Percentiles rank a stretch among this genome's conserved stretches.
Evolutionary conservation across 495 filamentous ascomycete species (phyloP).

Genomic region (Hyaloscypha finlandica): DNA sequence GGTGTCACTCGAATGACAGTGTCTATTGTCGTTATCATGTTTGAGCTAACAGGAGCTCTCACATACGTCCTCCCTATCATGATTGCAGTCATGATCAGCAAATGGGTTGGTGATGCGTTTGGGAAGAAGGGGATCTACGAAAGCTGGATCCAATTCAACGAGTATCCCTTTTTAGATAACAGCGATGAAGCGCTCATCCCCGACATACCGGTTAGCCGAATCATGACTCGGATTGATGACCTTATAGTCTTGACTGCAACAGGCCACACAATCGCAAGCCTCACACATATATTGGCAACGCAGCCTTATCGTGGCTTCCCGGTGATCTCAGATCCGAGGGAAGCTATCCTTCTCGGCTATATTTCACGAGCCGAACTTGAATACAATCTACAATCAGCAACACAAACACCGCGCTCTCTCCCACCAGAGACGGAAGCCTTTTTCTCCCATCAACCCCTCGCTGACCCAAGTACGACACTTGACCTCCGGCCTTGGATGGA

Average conservation of each 20-base stretch:
- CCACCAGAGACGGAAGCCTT: constrained; percentile 74
- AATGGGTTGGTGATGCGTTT: constrained; percentile 98
- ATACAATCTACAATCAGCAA: constrained; percentile 69
- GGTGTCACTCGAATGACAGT: constrained; percentile 97
- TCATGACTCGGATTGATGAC: constrained; percentile 94
- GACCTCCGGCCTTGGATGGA: constrained; percentile 98
- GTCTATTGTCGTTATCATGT: constrained; percentile 99
- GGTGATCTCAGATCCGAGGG: constrained; percentile 74
- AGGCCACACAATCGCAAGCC: constrained; percentile 79
- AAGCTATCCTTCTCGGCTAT: constrained; percentile 82
- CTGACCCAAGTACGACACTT: constrained; percentile 74
- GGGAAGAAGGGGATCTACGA: constrained; percentile 95
- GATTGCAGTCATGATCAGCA: constrained; percentile 98
- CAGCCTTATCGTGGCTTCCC: constrained; percentile 92
- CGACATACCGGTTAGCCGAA: constrained; percentile 77
- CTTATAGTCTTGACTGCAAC: constrained; percentile 82
- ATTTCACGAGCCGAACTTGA: constrained; percentile 90
- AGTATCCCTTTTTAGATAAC: constrained; percentile 95
- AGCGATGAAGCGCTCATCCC: constrained; percentile 80
- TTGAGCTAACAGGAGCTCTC: constrained; percentile 92
- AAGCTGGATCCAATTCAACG: constrained; percentile 94
- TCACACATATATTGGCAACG: constrained; percentile 65
- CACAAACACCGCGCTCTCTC: constrained; percentile 55
- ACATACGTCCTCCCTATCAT: constrained; percentile 98
- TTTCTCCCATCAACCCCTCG: constrained; percentile 80